Base-by-base conservation (phyloP, 805 yeast species). In the Saccharomyces paradoxus region DNA sequence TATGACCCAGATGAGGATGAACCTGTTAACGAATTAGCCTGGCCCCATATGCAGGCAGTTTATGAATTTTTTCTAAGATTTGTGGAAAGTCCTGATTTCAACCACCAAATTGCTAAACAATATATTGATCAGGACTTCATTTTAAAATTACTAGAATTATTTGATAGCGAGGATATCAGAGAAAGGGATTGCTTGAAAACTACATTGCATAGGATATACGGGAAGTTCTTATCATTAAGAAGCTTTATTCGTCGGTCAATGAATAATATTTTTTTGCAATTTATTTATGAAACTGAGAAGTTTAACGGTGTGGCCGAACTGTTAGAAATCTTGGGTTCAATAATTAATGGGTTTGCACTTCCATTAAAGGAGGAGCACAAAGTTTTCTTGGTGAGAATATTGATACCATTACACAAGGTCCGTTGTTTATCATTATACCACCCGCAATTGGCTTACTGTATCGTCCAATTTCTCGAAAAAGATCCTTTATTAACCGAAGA, bases 1-100 rank as follows among this genome's bases (percentile, higher is more conserved):
- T 94, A 81, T 71, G 99, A 94, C 65, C 99, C 99, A 0, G 99
- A 94, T 72, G 99, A 94, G 73, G 99, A 94, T 74, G 99, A 94
- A 72, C 98, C 98, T 2, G 96, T 94, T 41, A 83, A 84, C 63
- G 98, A 94, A 69, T 81, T 92, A 59, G 91, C 97, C 9, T 94
- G 99, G 99, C 96, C 98, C 12, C 99, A 94, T 70, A 94, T 94
- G 98, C 96, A 89, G 71, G 81, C 90, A 47, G 96, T 91, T 31
- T 94, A 94, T 74, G 98, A 94, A 71, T 89, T 94, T 65, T 92
- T 94, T 68, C 75, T 94, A 56, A 77, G 96, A 64, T 92, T 94
- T 71, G 85, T 94, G 53, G 98, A 94, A 73, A 84, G 92, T 59
- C 95, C 96, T 2, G 97, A 91, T 72, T 92, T 94, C 71, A 88